Percentiles rank a stretch among this genome's conserved stretches.
phyloP scores from a whole-genome alignment of 225 moss, liverwort and hornwort genomes.

The Thuidium tamariscinum region DNA sequence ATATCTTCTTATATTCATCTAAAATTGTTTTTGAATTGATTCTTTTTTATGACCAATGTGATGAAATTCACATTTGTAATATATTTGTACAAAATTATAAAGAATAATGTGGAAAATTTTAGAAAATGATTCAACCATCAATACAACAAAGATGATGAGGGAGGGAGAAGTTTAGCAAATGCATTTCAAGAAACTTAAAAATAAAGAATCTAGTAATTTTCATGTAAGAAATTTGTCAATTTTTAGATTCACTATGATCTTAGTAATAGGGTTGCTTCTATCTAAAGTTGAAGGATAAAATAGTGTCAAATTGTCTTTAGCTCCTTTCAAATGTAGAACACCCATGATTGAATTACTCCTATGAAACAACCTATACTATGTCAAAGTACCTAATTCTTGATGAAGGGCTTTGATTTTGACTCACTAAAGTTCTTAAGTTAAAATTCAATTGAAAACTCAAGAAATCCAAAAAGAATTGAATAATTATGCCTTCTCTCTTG shows the following conservation, averaged over 20 bases:
- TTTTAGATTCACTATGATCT: background rate
- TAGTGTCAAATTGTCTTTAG: rapidly evolving
- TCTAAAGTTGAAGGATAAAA: rapidly evolving
- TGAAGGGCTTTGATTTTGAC: rapidly evolving
- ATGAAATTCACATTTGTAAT: background rate
- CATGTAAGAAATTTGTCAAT: no score
- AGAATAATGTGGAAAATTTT: background rate
- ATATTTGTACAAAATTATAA: background rate
- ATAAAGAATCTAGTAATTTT: background rate
- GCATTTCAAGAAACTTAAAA: background rate
- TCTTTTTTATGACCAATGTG: background rate
- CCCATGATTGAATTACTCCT: rapidly evolving
- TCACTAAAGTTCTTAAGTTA: background rate
- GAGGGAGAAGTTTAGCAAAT: rapidly evolving
- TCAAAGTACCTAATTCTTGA: no score
- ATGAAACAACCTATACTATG: rapidly evolving
- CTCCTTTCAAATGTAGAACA: rapidly evolving
- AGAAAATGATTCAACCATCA: background rate
- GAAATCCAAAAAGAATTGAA: rapidly evolving
- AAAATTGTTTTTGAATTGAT: background rate
- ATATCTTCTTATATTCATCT: rapidly evolving
- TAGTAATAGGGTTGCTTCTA: background rate
- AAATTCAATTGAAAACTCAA: background rate
- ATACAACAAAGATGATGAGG: background rate
- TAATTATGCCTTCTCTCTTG: rapidly evolving